Evolutionary conservation across 768 basidiomycete genomes (phyloP).

Genomic region (Suillus weaverae): DNA sequence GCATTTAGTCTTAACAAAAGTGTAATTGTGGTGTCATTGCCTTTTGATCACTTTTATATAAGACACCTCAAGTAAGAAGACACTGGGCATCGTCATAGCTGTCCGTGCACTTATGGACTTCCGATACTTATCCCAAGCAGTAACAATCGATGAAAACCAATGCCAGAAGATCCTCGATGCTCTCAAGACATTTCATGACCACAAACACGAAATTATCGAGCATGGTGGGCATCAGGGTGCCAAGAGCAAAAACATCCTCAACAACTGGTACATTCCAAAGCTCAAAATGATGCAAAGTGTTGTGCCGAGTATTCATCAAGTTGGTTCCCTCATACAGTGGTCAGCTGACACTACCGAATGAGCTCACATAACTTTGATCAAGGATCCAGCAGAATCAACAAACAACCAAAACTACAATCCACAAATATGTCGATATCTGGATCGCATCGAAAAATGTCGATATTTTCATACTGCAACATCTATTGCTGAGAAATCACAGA

Average conservation of each 20-base stretch:
- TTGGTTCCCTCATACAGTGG: conserved; percentile 36
- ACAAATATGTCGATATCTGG: conserved; percentile 36
- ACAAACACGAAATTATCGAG: conserved; percentile 38
- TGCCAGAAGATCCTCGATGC: conserved; percentile 21
- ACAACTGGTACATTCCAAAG: conserved; percentile 44
- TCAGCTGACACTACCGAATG: conserved; percentile 38
- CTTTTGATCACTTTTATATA: too few relatives aligned
- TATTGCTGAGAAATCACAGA: neutral
- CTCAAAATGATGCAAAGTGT: conserved; percentile 40
- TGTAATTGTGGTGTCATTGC: too few relatives aligned
- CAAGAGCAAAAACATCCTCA: conserved; percentile 21
- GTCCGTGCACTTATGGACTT: conserved; percentile 28
- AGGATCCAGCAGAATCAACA: conserved; percentile 26
- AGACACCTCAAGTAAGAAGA: too few relatives aligned
- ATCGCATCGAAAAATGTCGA: conserved; percentile 29
- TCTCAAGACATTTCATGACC: conserved; percentile 32
- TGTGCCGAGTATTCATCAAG: conserved; percentile 24
- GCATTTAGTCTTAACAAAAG: too few relatives aligned
- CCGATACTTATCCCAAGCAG: conserved; percentile 35
- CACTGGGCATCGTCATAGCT: conserved; percentile 33
- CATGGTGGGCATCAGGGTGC: conserved; percentile 29
- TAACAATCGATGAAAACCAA: conserved; percentile 21
- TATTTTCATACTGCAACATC: conserved; percentile 20
- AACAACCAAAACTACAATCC: conserved; percentile 34
- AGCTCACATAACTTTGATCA: conserved; percentile 34